phyloP scores from a whole-genome alignment of 2,329 filamentous ascomycete genomes.

The Colletotrichum agaves region DNA sequence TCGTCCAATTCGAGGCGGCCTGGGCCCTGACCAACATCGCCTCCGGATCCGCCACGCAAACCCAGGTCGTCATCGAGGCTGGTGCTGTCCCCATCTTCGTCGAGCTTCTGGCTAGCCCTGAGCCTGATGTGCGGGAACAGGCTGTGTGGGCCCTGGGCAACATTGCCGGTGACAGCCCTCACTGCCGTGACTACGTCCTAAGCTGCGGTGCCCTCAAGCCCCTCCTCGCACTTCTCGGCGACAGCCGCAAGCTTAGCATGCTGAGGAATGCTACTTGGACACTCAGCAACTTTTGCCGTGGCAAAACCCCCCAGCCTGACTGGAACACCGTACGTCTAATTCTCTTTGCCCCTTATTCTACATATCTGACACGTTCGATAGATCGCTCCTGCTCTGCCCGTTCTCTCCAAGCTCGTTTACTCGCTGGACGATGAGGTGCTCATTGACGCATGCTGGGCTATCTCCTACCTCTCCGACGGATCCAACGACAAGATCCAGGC shows the following conservation, averaged over 20 bases:
- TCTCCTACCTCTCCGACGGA: constrained; percentile 97
- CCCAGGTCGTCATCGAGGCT: constrained; percentile 98
- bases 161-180: constrained; percentile 97
- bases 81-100: constrained; percentile 99
- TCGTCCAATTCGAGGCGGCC: constrained; percentile 98
- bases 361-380: constrained; percentile 48
- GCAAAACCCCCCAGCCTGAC: constrained; percentile 98
- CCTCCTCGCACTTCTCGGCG: constrained; percentile 87
- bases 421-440: constrained; percentile 98
- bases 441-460: constrained; percentile 99
- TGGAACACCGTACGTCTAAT: constrained; percentile 84
- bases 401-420: constrained; percentile 97
- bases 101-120: constrained; percentile 92
- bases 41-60: constrained; percentile 95
- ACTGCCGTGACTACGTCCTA: constrained; percentile 96
- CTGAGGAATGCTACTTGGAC: constrained; percentile 99
- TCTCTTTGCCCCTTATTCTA: background rate
- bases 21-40: constrained; percentile 99
- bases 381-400: constrained; percentile 94
- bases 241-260: constrained; percentile 99
- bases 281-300: constrained; percentile 99
- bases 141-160: constrained; percentile 99
- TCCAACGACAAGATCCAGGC: constrained; percentile 99
- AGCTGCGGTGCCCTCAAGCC: constrained; percentile 91
- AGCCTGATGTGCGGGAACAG: constrained; percentile 97